These are phyloP conservation scores for Colletotrichum sp. DNA, from an alignment of 2,329 filamentous ascomycete genomes.

Conservation along the genomic window DNA sequence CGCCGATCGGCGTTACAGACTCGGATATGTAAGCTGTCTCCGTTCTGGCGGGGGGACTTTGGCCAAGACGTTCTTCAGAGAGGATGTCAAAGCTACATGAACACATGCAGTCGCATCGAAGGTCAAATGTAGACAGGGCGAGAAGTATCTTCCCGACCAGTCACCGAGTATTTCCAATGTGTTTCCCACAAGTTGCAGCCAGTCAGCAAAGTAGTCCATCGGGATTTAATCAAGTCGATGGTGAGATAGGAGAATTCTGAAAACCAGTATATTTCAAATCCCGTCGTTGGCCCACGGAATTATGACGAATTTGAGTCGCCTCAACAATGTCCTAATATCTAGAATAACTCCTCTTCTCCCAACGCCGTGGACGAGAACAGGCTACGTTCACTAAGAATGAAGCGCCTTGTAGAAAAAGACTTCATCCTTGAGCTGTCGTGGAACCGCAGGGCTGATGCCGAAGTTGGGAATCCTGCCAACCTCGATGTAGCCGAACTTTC, in stretches of 20 bases:
- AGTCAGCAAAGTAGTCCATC: not conserved
- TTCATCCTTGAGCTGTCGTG: conserved; percentile 52
- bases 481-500: conserved; percentile 60
- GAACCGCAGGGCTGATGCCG: conserved; percentile 48
- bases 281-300: not conserved
- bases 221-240: not conserved
- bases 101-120: not conserved
- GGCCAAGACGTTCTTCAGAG: not conserved
- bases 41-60: not conserved
- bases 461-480: conserved; percentile 61
- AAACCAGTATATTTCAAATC: not conserved
- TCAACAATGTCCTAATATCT: not conserved
- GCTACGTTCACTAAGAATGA: not conserved
- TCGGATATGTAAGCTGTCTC: not conserved
- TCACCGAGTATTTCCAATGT: not conserved
- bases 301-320: not conserved
- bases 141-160: not conserved
- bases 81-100: not conserved
- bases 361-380: not conserved
- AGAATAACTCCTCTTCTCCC: not conserved
- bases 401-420: conserved; percentile 67
- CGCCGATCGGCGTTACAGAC: not conserved
- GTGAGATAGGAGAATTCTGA: not conserved
- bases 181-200: not conserved
- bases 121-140: not conserved